Conservation (phyloP, 495 filamentous ascomycete species). For the Aspergillus ellipticus region DNA sequence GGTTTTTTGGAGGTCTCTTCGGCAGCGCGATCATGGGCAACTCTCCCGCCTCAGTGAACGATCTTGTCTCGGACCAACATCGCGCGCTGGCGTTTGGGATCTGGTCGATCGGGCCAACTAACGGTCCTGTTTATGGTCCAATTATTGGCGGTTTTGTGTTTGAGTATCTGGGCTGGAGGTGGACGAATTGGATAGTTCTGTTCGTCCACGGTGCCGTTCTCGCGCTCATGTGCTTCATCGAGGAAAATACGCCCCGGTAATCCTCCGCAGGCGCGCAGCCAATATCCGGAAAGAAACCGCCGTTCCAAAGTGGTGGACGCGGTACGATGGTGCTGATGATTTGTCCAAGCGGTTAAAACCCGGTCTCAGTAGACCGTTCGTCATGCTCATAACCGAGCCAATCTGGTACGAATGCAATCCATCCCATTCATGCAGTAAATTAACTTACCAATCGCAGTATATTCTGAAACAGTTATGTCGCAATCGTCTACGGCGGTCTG, state of each 20-base stretch:
- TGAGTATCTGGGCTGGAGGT: conserved; percentile 72
- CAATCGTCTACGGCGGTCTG: conserved; percentile 62
- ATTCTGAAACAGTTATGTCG: conserved; percentile 72
- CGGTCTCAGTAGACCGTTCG: conserved; percentile 36
- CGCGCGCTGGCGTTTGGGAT: conserved; percentile 67
- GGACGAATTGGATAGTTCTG: conserved; percentile 78
- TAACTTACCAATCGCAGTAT: conserved; percentile 48
- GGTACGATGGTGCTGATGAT: conserved; percentile 53
- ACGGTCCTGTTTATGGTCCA: conserved; percentile 59
- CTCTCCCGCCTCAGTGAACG: conserved; percentile 68
- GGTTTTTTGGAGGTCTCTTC: conserved; percentile 73
- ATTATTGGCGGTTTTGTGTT: conserved; percentile 70
- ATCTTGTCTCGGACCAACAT: conserved; percentile 64
- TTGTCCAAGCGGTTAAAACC: conserved; percentile 50
- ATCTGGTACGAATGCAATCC: conserved; percentile 45
- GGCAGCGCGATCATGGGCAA: conserved; percentile 72
- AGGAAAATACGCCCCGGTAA: conserved; percentile 51
- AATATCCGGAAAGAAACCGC: conserved; percentile 55
- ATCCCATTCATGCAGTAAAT: conserved; percentile 35
- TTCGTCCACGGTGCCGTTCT: conserved; percentile 58
- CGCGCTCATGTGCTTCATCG: conserved; percentile 35
- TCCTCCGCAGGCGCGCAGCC: conserved; percentile 29
- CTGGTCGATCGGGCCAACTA: conserved; percentile 71
- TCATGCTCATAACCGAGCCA: conserved; percentile 62
- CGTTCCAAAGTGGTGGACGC: conserved; percentile 41